Evolutionary conservation across 2,329 filamentous ascomycete species (phyloP), one percentile per base, ranked within the genome.

Genomic region (Aureobasidium leucospermi): DNA sequence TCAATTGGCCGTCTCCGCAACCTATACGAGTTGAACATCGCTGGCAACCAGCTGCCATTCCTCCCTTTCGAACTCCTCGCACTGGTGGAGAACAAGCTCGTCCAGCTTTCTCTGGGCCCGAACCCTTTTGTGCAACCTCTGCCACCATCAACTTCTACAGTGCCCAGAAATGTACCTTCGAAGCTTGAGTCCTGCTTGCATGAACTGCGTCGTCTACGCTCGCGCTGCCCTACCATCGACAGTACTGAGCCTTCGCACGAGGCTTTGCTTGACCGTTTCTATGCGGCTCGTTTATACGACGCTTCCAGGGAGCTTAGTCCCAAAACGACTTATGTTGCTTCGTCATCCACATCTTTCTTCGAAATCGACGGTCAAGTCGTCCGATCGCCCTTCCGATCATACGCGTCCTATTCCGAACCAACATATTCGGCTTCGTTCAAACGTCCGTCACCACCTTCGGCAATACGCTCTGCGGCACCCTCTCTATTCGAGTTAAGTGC

Each of bases 21-120:
- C 60, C 76, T 90, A 4, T 74, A 75, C 53, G 79, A 83, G 53
- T 78, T 90, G 41, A 89, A 89, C 64, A 65, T 90, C 8, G 82
- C 85, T 0, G 81, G 86, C 57, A 90, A 89, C 62, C 71, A 73
- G 5, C 74, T 90, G 10, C 76, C 76, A 6, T 80, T 75, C 61
- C 75, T 90, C 1, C 87, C 87, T 0, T 80, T 76, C 58, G 85
- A 88, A 67, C 73, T 89, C 0, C 74, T 89, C 1, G 71, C 80
- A 28, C 74, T 89, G 2, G 70, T 88, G 19, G 38, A 34, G 67
- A 70, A 9, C 67, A 77, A 75, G 19, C 74, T 87, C n/a, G 68
- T 71, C 11, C 76, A 76, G 4, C 71, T 89, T n/a, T 75, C 75
- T 29, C 65, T 86, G 2, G 79, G 83, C 59, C 85, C 86, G 0